Base-by-base conservation (phyloP, 345 rosid species). In the Sapria himalayana region DNA sequence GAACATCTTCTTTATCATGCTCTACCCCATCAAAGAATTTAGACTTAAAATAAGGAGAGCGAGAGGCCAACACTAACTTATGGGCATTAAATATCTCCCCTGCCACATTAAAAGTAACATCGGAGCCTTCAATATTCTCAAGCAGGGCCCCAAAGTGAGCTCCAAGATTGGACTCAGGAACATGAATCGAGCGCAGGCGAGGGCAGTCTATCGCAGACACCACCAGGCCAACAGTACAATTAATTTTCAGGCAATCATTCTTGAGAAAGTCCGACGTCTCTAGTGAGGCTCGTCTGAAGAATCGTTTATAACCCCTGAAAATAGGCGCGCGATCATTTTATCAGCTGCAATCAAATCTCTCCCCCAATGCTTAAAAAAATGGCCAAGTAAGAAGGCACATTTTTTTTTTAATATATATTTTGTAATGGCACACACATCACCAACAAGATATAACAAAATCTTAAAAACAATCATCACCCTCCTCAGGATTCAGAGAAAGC, bases 251-350 rank as follows among this genome's bases (percentile, higher is more conserved):
- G 59, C 79, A 71, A 54, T 75, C 85, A 52, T 72, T 66, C 66
- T 66, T 72, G 13, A 76, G 60, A 49, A 47, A 76, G 46, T 72
- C 85, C 2, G 85, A 76, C 8, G 76, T 57, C 46, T 76, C 85
- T 19, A 76, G 77, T 59, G 63, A 22, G 33, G 74, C 25, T 22
- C 85, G 68, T 48, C 85, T 57, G 53, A 51, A 76, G 52, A 69
- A 76, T n/a, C 80, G 73, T 61, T 76, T 76, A 66, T 76, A 76
- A 39, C 85, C 85, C 85, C 85, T 75, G 31, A 7, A 52, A 16
- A 25, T 46, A 39, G 39, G 31, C 11, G 29, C 9, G 51, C 16
- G 34, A 49, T n/a, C 33, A 27, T 7, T 25, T 22, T 13, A 39
- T 8, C 13, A 24, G 24, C n/a, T 36, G 19, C 4, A 23, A 47